Percentiles rank a stretch among this genome's conserved stretches.
These are phyloP conservation scores for Cryptosporidium muris DNA, from an alignment of 169 alveolate species.

Conservation along the genomic window DNA sequence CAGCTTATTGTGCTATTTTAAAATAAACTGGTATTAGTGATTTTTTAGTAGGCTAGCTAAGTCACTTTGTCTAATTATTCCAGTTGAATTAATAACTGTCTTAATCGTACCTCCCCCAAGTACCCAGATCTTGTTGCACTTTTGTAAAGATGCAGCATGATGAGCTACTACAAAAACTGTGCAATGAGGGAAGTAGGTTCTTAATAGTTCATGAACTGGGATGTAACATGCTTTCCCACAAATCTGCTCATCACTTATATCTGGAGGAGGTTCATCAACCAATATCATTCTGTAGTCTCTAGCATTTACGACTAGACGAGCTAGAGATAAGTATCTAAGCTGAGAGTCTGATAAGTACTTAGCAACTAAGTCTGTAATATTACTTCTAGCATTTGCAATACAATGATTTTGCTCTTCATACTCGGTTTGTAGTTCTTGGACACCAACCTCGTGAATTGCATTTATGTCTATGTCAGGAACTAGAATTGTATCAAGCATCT, in stretches of 20 bases:
- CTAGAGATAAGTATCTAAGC: conserved; percentile 73
- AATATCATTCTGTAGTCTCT: conserved; percentile 72
- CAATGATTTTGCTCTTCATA: background rate
- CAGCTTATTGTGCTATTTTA: background rate
- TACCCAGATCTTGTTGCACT: conserved; percentile 67
- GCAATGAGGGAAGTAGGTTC: conserved; percentile 70
- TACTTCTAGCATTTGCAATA: background rate
- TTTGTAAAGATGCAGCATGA: conserved; percentile 68
- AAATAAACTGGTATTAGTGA: background rate
- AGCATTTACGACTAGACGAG: conserved; percentile 70
- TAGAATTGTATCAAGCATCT: conserved; percentile 58
- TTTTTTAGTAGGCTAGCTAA: conserved; percentile 24
- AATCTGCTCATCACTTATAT: conserved; percentile 48
- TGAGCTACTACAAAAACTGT: conserved; percentile 68
- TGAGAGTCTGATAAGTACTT: conserved; percentile 63
- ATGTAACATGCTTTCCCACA: conserved; percentile 20
- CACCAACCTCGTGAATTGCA: background rate
- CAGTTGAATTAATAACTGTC: conserved; percentile 48
- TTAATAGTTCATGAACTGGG: conserved; percentile 60
- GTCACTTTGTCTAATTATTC: conserved; percentile 26
- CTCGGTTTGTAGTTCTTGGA: background rate
- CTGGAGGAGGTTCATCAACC: conserved; percentile 79
- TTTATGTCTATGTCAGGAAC: conserved; percentile 43
- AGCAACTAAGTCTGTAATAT: conserved; percentile 48
- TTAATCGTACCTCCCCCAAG: conserved; percentile 59